These are phyloP conservation scores for Cladosporium phlei DNA, from an alignment of 2,329 filamentous ascomycete genomes.

Conservation along the genomic window DNA sequence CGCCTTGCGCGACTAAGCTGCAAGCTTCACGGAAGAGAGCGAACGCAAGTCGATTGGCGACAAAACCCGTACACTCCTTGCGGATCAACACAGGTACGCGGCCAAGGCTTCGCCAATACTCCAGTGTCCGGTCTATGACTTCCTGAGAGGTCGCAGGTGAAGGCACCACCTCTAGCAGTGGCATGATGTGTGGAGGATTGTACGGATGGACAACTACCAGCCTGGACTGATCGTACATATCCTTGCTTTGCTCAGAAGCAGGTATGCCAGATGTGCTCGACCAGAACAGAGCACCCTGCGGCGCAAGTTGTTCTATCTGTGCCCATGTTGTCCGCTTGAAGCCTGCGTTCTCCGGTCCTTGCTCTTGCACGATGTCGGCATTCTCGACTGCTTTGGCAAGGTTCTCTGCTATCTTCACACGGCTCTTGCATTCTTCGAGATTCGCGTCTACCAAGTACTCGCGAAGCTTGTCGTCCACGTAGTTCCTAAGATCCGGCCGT, in stretches of 20 bases:
- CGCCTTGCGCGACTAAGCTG: slow-evolving; percentile 50
- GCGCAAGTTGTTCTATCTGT: slow-evolving; percentile 45
- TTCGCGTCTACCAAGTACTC: slow-evolving; percentile 36
- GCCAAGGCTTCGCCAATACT: slow-evolving; percentile 43
- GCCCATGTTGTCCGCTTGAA: slow-evolving; percentile 53
- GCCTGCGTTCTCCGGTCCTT: slow-evolving; percentile 50
- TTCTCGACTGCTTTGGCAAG: slow-evolving; percentile 41
- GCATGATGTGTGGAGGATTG: slow-evolving; percentile 60
- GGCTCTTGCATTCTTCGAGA: slow-evolving; percentile 23
- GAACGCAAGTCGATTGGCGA: slow-evolving; percentile 55
- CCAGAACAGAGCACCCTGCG: slow-evolving; percentile 48
- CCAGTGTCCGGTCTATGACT: slow-evolving; percentile 38
- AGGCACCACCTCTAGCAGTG: slow-evolving; percentile 55
- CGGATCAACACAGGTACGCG: slow-evolving; percentile 47
- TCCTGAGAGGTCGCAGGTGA: slow-evolving; percentile 38
- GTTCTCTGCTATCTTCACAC: slow-evolving; percentile 36
- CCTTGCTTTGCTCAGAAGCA: slow-evolving; percentile 44
- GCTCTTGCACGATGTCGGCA: slow-evolving; percentile 55
- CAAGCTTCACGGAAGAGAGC: slow-evolving; percentile 53
- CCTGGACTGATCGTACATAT: slow-evolving; percentile 42
- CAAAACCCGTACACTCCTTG: slow-evolving; percentile 52
- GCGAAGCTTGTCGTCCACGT: slow-evolving; percentile 42
- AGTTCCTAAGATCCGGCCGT: slow-evolving; percentile 42
- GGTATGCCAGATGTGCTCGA: slow-evolving; percentile 56
- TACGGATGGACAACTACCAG: slow-evolving; percentile 57